Evolutionary conservation across 495 filamentous ascomycete genomes (phyloP).

Genomic region (Podospora conica): DNA sequence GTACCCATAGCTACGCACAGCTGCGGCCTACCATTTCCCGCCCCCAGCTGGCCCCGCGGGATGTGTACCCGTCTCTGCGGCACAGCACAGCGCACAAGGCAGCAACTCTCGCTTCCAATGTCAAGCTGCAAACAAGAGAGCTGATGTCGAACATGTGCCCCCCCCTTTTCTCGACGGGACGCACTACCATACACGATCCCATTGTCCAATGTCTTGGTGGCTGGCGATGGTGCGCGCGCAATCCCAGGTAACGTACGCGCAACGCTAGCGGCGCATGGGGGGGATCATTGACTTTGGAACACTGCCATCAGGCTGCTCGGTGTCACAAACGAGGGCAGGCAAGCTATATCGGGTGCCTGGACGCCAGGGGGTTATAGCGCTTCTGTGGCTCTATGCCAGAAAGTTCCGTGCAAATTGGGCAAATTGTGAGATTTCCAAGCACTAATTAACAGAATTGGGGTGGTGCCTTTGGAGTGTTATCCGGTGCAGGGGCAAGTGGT

Average conservation of each 20-base stretch:
- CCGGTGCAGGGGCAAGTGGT: too few species aligned
- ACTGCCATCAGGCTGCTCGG: not conserved
- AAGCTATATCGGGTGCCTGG: not conserved
- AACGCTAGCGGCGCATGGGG: not conserved
- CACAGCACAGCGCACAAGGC: not conserved
- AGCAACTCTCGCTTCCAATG: not conserved
- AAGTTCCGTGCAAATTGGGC: not conserved
- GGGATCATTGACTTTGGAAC: not conserved
- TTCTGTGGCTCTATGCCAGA: not conserved
- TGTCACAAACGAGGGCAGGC: too few species aligned
- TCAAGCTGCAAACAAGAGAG: not conserved
- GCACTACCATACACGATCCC: not conserved
- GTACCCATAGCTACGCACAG: not conserved
- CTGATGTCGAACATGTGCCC: not conserved
- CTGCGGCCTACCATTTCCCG: not conserved
- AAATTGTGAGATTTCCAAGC: not conserved
- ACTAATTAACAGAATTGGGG: not conserved
- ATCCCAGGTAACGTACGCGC: not conserved
- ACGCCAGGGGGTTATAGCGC: not conserved
- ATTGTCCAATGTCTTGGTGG: not conserved
- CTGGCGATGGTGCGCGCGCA: not conserved
- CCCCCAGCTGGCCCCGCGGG: not conserved
- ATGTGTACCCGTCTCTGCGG: constrained; percentile 5
- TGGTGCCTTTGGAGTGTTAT: not conserved
- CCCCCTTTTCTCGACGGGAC: not conserved